Percentiles rank a stretch among this genome's conserved stretches.
Evolutionary conservation across 1,284 basidiomycete genomes (phyloP).

Genomic region (Jaminaea rosea): DNA sequence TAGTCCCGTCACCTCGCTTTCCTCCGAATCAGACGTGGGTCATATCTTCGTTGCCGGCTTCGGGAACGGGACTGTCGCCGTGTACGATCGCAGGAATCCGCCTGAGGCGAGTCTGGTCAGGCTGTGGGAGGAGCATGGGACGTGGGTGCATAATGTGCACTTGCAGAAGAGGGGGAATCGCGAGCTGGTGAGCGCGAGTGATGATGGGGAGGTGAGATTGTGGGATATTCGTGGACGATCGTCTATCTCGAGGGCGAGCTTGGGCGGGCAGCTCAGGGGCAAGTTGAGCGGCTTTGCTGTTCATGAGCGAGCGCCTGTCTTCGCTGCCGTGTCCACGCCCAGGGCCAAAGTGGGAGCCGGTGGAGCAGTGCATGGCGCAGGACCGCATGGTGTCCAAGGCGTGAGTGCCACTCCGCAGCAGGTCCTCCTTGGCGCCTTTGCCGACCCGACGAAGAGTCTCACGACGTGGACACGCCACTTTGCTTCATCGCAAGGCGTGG

Average conservation of each 20-base stretch:
- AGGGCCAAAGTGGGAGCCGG: neutral
- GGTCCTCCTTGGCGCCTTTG: constrained; percentile 23
- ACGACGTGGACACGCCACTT: constrained; percentile 17
- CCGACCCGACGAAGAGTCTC: constrained; percentile 8
- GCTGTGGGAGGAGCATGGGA: constrained; percentile 66
- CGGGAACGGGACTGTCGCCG: constrained; percentile 78
- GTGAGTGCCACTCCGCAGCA: constrained; percentile 15
- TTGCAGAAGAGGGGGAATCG: constrained; percentile 66
- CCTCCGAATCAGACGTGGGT: constrained; percentile 67
- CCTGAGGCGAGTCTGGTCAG: constrained; percentile 76
- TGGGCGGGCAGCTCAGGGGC: constrained; percentile 10
- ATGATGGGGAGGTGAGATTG: constrained; percentile 80
- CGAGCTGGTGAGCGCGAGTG: constrained; percentile 79
- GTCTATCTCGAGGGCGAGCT: constrained; percentile 60
- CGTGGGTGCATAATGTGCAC: constrained; percentile 85
- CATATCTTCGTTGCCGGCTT: constrained; percentile 83
- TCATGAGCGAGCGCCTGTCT: constrained; percentile 73
- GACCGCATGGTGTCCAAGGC: neutral
- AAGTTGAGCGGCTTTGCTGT: constrained; percentile 71
- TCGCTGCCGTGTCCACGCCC: constrained; percentile 54
- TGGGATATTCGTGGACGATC: constrained; percentile 78
- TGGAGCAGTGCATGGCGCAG: neutral
- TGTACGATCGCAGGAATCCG: constrained; percentile 82
- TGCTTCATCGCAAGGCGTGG: constrained; percentile 7
- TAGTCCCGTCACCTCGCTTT: constrained; percentile 76